Evolutionary conservation across 2,329 filamentous ascomycete genomes (phyloP).

Genomic region (Diaporthe ilicicola): DNA sequence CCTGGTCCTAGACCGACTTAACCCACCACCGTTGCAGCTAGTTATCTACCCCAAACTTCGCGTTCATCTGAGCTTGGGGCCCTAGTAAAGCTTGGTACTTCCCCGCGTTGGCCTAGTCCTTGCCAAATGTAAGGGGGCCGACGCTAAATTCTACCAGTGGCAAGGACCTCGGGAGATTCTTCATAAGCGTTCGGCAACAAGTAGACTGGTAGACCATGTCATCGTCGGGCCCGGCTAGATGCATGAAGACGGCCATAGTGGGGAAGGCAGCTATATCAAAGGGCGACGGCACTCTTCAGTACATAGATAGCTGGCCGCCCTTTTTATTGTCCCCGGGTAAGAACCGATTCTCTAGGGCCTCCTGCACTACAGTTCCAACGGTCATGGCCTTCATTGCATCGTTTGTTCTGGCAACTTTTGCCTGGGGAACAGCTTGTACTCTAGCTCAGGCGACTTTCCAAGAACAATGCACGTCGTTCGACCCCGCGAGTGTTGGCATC

Average conservation of each 20-base stretch:
- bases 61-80: neutral
- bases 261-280: neutral
- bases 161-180: neutral
- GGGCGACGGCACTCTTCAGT: neutral
- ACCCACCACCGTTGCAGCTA: neutral
- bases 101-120: neutral
- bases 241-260: neutral
- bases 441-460: neutral
- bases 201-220: neutral
- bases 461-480: slow-evolving; percentile 7
- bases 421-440: neutral
- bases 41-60: no score
- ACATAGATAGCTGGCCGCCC: no score
- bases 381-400: neutral
- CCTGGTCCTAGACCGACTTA: neutral
- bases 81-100: neutral
- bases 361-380: no score
- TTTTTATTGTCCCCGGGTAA: neutral
- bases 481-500: slow-evolving; percentile 5
- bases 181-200: neutral
- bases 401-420: neutral
- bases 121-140: neutral
- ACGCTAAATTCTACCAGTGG: neutral
- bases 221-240: neutral
- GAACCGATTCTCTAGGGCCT: no score